A percentile compares a stretch with the other conserved stretches of the same genome.
Evolutionary conservation across 768 basidiomycete species (phyloP).

Genomic region (Vararia minispora): DNA sequence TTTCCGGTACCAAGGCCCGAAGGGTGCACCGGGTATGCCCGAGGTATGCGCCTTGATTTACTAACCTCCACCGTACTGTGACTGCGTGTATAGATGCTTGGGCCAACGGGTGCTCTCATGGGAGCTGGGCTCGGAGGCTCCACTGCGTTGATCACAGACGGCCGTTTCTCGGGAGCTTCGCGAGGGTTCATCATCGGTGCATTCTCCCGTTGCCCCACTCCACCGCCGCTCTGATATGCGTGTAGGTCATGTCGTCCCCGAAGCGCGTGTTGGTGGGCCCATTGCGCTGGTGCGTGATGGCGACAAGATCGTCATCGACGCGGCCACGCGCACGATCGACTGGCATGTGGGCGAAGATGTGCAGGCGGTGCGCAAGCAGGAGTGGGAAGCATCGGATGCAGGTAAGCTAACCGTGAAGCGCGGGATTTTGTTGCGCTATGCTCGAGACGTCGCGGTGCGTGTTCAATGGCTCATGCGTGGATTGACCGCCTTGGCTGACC

Average conservation of each 20-base stretch:
- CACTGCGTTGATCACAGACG: constrained; percentile 80
- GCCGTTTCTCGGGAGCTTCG: constrained; percentile 80
- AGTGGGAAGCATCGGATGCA: constrained; percentile 64
- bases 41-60: constrained; percentile 34
- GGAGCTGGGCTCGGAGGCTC: constrained; percentile 73
- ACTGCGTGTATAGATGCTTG: constrained; percentile 21
- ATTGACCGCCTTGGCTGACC: constrained; percentile 2
- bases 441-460: constrained; percentile 77
- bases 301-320: constrained; percentile 66
- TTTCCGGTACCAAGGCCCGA: constrained; percentile 84
- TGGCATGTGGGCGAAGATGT: constrained; percentile 67
- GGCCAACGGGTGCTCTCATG: constrained; percentile 75
- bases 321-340: constrained; percentile 49
- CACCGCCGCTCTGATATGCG: neutral
- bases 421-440: constrained; percentile 71
- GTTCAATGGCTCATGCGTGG: constrained; percentile 3
- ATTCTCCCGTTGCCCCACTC: constrained; percentile 1
- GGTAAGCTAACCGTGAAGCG: constrained; percentile 54
- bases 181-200: constrained; percentile 51
- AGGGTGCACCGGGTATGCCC: constrained; percentile 89
- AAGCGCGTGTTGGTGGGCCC: constrained; percentile 72
- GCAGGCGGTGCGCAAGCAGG: constrained; percentile 43
- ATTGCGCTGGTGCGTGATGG: constrained; percentile 83
- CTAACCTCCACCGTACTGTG: constrained; percentile 1
- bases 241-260: constrained; percentile 50